Base-by-base conservation (phyloP, 192 early-diverging fungal genomes). In the Coemansia interrupta region DNA sequence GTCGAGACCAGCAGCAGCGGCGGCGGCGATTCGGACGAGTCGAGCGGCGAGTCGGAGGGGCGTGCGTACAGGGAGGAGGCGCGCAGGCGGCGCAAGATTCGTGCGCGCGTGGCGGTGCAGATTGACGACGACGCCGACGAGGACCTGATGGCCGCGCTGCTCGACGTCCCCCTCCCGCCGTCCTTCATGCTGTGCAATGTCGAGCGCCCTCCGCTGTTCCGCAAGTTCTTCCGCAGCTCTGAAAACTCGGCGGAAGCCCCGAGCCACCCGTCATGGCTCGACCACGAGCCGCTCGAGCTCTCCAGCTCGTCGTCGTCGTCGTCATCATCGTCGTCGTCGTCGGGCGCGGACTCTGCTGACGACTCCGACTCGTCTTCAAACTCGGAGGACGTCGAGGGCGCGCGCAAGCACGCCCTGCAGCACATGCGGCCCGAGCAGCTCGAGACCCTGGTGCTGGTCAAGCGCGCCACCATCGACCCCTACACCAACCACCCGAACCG, bases 91-190 rank as follows among this genome's bases (percentile, higher is more conserved):
- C 20, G 62, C 11, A 64, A 56, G 5, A 64, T 64, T 14, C 17
- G 62, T n/a, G 62, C 49, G 8, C 41, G 70, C 43, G 83, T 87
- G 18, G 85, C 89, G 1, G 83, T 90, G 19, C 87, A 91, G 70
- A 87, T 91, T 58, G 89, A 91, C 55, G 89, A 91, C 54, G 89
- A 90, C 42, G 84, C 85, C 5, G 89, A 91, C 65, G 88, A 90
- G 63, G 89, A 91, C 55, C 70, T 84, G 36, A 80, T 84, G 78
- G 78, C 82, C 0, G 79, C 81, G 2, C 68, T 84, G 23, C 54
- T 81, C 2, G 82, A 83, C 36, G 76, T 83, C 20, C 66, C 69
- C 17, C 86, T 82, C 50, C 80, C 84, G 2, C 81, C 86, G 13
- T 80, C 75, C 10, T 87, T 91, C 53, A 56, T 81, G 38, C 64